A percentile compares a stretch with the other conserved stretches of the same genome.
These are phyloP conservation scores for Aspergillus neoniger DNA, from an alignment of 2,329 filamentous ascomycete species.

Conservation along the genomic window DNA sequence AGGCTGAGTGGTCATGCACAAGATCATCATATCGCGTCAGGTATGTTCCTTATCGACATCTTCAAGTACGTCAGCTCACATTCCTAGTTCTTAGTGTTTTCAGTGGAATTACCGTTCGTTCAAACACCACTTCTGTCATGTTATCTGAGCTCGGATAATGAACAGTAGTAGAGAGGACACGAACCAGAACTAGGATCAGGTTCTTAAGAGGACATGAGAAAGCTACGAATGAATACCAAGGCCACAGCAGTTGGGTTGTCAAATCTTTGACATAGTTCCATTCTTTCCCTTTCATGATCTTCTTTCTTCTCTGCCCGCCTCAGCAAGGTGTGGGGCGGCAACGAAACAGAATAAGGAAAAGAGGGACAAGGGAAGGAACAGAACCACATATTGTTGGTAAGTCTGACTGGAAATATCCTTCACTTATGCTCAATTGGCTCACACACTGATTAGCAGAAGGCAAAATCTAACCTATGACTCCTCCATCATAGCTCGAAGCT, in stretches of 20 bases:
- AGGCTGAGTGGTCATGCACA: neutral
- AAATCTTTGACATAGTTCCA: neutral
- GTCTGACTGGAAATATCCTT: neutral
- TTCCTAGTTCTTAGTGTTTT: neutral
- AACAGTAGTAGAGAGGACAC: neutral
- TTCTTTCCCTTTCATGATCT: conserved; percentile 8
- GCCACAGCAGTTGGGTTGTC: neutral
- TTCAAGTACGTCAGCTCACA: neutral
- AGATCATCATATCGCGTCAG: neutral
- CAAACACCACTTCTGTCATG: neutral
- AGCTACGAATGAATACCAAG: neutral
- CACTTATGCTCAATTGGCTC: conserved; percentile 12
- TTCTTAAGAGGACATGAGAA: neutral
- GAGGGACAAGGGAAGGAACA: neutral
- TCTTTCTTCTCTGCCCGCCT: conserved; percentile 1
- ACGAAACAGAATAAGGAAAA: neutral
- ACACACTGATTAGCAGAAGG: conserved; percentile 6
- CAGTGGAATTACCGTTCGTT: neutral
- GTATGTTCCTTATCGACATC: neutral
- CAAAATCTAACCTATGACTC: neutral
- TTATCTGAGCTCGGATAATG: neutral
- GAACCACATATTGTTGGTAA: neutral
- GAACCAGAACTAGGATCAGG: neutral
- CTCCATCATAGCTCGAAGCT: conserved; percentile 11
- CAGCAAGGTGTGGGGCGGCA: neutral